These are phyloP conservation scores for Guadua angustifolia DNA, from an alignment of 176 grass and related monocot genomes.

Conservation along the genomic window DNA sequence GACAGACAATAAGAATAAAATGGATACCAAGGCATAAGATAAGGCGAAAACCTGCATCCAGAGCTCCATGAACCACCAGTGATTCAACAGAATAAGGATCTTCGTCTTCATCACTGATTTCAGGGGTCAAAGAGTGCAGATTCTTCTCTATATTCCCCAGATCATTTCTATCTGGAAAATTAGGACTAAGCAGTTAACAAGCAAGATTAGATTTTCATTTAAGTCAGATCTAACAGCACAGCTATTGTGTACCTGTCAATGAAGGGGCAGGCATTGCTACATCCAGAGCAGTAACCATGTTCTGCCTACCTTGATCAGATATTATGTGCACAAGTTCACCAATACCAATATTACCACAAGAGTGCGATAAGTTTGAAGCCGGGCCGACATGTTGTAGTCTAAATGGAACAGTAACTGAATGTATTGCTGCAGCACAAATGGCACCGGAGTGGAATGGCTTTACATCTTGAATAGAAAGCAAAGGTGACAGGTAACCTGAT, in stretches of 20 bases:
- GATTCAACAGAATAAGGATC: slow-evolving; percentile 78
- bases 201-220: background rate
- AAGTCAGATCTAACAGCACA: background rate
- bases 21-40: slow-evolving; percentile 12
- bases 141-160: slow-evolving; percentile 57
- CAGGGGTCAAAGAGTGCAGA: slow-evolving; percentile 66
- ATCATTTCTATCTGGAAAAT: slow-evolving; percentile 51
- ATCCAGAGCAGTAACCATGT: slow-evolving; percentile 73
- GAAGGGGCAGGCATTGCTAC: slow-evolving; percentile 79
- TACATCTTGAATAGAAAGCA: slow-evolving; percentile 68
- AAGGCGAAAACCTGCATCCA: slow-evolving; percentile 68
- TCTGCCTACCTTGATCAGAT: slow-evolving; percentile 78
- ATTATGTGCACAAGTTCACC: slow-evolving; percentile 75
- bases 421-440: slow-evolving; percentile 79
- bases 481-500: slow-evolving; percentile 67
- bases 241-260: slow-evolving; percentile 59
- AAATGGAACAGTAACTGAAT: slow-evolving; percentile 77
- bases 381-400: slow-evolving; percentile 53
- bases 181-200: slow-evolving; percentile 16
- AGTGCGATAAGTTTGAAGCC: slow-evolving; percentile 40
- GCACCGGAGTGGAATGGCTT: slow-evolving; percentile 83
- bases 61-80: slow-evolving; percentile 68
- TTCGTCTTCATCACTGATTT: slow-evolving; percentile 66
- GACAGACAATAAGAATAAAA: slow-evolving; percentile 12
- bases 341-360: slow-evolving; percentile 65